phyloP scores from a whole-genome alignment of 108 stramenopile species.

The Fragilariopsis cylindrus region DNA sequence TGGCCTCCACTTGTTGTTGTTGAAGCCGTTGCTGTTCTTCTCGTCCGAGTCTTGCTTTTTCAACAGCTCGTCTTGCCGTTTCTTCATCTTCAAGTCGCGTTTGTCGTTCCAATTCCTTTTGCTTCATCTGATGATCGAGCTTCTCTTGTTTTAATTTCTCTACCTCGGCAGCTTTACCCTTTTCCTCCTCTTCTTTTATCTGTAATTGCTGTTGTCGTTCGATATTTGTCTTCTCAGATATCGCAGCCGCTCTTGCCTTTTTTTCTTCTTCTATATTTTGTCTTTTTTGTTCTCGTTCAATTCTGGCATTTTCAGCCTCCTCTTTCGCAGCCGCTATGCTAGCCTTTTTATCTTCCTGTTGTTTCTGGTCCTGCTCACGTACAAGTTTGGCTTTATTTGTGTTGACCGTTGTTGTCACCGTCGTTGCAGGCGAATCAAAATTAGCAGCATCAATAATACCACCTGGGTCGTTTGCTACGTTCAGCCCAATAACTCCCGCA shows the following conservation, averaged over 20 bases:
- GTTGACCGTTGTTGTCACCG: too few relatives aligned
- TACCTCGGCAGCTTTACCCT: not conserved
- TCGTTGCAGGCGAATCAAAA: too few relatives aligned
- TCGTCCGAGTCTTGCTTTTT: not conserved
- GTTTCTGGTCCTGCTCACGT: not conserved
- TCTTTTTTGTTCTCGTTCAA: not conserved
- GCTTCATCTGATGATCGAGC: not conserved
- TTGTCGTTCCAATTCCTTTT: conserved; percentile 2
- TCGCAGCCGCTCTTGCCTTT: not conserved
- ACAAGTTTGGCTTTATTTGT: not conserved
- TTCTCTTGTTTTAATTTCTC: not conserved
- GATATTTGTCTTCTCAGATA: not conserved
- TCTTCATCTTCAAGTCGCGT: conserved; percentile 1
- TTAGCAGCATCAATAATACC: not conserved
- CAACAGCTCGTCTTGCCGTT: not conserved
- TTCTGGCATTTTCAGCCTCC: conserved; percentile 2
- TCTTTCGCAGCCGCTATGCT: not conserved
- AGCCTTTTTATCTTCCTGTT: not conserved
- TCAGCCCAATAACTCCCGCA: conserved; percentile 7
- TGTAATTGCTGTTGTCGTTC: conserved; percentile 1
- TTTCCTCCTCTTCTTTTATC: not conserved
- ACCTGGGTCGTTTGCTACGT: conserved; percentile 3
- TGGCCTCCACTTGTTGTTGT: conserved; percentile 9
- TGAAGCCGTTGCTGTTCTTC: conserved; percentile 9
- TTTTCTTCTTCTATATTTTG: conserved; percentile 1